These are phyloP conservation scores for Euryodendron excelsum DNA, from an alignment of 148 eudicot genomes.

Conservation along the genomic window DNA sequence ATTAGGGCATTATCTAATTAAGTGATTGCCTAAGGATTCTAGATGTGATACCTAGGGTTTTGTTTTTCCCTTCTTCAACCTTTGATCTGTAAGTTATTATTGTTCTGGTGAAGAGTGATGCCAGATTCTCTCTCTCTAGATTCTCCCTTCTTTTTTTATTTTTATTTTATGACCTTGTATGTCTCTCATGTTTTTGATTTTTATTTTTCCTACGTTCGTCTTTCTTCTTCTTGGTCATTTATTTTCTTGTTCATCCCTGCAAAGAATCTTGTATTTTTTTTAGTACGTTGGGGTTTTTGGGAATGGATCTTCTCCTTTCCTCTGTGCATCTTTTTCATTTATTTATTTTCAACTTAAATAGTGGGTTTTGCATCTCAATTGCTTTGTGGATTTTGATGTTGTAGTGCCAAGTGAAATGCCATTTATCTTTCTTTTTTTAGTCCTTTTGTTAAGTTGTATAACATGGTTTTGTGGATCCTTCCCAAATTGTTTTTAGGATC, in stretches of 20 bases:
- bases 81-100: too few species aligned
- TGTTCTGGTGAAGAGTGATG: too few species aligned
- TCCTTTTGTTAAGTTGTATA: not conserved
- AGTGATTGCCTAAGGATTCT: too few species aligned
- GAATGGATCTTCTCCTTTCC: not conserved
- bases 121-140: too few species aligned
- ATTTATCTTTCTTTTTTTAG: not conserved
- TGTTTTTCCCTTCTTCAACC: too few species aligned
- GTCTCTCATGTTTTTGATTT: not conserved
- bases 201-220: not conserved
- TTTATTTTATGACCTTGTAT: not conserved
- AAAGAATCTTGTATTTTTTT: not conserved
- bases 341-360: not conserved
- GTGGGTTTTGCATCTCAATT: not conserved
- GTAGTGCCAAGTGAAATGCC: not conserved
- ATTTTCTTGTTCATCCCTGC: not conserved
- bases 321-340: not conserved
- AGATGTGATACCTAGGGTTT: too few species aligned
- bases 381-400: not conserved
- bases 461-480: not conserved
- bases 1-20: too few species aligned
- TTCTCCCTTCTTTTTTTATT: too few species aligned
- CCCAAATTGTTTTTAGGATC: slow-evolving; percentile 50
- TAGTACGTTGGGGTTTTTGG: not conserved
- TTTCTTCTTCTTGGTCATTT: not conserved